Evolutionary conservation across 2,329 filamentous ascomycete species (phyloP).

Genomic region (Madurella fahalii): DNA sequence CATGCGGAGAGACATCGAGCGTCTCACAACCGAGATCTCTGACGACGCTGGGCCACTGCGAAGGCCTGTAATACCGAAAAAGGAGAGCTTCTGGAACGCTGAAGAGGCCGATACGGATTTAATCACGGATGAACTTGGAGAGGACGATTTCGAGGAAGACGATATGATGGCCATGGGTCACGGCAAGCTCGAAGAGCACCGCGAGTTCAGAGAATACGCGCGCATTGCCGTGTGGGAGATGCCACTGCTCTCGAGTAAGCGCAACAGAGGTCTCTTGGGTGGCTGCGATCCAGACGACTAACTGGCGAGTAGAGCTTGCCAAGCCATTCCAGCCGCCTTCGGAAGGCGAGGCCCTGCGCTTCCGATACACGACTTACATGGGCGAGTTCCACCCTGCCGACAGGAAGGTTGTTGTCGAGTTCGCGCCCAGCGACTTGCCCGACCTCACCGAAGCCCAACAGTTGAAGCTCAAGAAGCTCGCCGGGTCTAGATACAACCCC

Average conservation of each 20-base stretch:
- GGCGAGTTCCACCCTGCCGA: constrained; percentile 88
- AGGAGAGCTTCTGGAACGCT: constrained; percentile 45
- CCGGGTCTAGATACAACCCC: constrained; percentile 83
- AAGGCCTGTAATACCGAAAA: constrained; percentile 25
- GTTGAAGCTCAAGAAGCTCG: constrained; percentile 81
- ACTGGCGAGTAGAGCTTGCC: constrained; percentile 61
- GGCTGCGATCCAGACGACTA: constrained; percentile 7
- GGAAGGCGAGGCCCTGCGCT: constrained; percentile 69
- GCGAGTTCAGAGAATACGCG: constrained; percentile 84
- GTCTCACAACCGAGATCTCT: constrained; percentile 21
- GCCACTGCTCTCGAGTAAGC: constrained; percentile 80
- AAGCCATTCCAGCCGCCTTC: constrained; percentile 74
- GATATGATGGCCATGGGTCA: constrained; percentile 83
- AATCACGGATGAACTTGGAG: constrained; percentile 49
- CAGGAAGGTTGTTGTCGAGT: constrained; percentile 91
- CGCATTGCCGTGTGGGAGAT: constrained; percentile 92
- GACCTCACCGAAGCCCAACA: constrained; percentile 61
- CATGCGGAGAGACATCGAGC: constrained; percentile 10
- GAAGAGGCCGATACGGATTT: constrained; percentile 47
- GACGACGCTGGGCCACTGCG: constrained; percentile 26
- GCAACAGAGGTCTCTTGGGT: background rate
- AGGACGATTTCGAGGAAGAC: constrained; percentile 68
- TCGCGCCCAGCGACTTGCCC: constrained; percentile 68
- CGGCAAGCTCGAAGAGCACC: constrained; percentile 79
- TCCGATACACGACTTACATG: constrained; percentile 96